Base-by-base conservation (phyloP, 306 rosid species). In the Begonia masoniana region DNA sequence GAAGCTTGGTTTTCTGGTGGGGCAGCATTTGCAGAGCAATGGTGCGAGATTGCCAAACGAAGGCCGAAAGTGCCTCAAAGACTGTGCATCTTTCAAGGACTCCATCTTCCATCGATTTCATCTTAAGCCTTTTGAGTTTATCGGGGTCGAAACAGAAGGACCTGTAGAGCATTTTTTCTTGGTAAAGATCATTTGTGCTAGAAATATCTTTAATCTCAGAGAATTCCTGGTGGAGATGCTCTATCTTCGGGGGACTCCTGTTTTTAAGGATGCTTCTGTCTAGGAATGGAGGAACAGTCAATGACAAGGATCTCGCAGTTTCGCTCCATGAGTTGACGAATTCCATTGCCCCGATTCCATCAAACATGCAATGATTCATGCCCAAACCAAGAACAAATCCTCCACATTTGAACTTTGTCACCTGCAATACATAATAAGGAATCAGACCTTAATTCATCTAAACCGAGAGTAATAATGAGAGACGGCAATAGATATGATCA, bases 41-140 rank as follows among this genome's bases (percentile, higher is more conserved):
- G 2, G 84, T 85, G 68, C 99, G 54, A 6, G 94, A 73, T 48
- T 71, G 78, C 99, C 99, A 86, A 1, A 91, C 94, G 61, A 91
- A 86, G n/a, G 64, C 92, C 3, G 96, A 68, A 35, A 91, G 86
- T 2, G 81, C 87, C 65, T 78, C 86, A 47, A 86, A 91, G 17
- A 74, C 68, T 0, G 88, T 64, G 68, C 96, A 91, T 13, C 59
- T 81, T 0, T 73, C 59, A 11, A 91, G 47, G 54, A 56, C 69
- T 31, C 92, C 84, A 41, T 83, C 84, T 64, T 70, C 78, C 48
- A 62, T 52, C 45, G 76, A 88, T 6, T 43, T 76, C 57, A 71
- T 75, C 71, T 85, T 86, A 5, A 91, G 88, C 12, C 23, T 36
- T 2, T 59, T 74, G 0, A 91, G 79, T 65, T 70, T 85, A 12